A percentile compares a stretch with the other conserved stretches of the same genome.
Evolutionary conservation across 768 basidiomycete species (phyloP).

Genomic region (Astraeus odoratus): DNA sequence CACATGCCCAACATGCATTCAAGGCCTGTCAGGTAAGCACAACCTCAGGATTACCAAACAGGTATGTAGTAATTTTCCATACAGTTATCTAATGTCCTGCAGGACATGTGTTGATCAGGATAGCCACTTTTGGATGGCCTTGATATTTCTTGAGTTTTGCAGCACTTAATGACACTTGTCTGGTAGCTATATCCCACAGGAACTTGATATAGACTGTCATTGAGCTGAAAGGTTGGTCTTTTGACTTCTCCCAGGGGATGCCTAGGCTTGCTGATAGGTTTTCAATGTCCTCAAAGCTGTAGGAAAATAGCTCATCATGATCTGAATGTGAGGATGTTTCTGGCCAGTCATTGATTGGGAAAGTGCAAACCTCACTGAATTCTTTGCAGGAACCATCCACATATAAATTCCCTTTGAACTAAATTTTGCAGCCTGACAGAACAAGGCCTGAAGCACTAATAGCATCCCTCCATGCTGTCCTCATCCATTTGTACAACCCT

Average conservation of each 20-base stretch:
- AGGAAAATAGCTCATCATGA: constrained; percentile 16
- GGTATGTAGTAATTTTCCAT: not conserved
- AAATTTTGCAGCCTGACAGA: too few relatives aligned
- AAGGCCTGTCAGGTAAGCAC: too few relatives aligned
- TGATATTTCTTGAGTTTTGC: constrained; percentile 22
- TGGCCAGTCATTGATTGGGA: constrained; percentile 18
- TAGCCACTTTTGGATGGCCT: constrained; percentile 9
- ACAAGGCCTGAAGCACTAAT: too few relatives aligned
- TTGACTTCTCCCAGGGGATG: constrained; percentile 24
- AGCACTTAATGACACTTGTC: constrained; percentile 17
- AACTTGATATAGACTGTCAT: constrained; percentile 24
- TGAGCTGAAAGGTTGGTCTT: constrained; percentile 20
- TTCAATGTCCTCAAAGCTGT: constrained; percentile 31
- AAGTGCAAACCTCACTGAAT: constrained; percentile 22
- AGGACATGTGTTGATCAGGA: constrained; percentile 19
- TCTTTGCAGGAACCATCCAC: too few relatives aligned
- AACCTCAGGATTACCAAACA: constrained; percentile 27
- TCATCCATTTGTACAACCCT: too few relatives aligned
- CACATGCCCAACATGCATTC: constrained; percentile 30
- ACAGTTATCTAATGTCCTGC: constrained; percentile 1
- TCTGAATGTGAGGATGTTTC: constrained; percentile 11
- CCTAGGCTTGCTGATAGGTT: constrained; percentile 24
- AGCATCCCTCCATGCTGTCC: too few relatives aligned
- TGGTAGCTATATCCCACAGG: constrained; percentile 22
- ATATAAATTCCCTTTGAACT: too few relatives aligned